Conservation (phyloP, 768 basidiomycete genomes). For the Cystobasidium ongulense region DNA sequence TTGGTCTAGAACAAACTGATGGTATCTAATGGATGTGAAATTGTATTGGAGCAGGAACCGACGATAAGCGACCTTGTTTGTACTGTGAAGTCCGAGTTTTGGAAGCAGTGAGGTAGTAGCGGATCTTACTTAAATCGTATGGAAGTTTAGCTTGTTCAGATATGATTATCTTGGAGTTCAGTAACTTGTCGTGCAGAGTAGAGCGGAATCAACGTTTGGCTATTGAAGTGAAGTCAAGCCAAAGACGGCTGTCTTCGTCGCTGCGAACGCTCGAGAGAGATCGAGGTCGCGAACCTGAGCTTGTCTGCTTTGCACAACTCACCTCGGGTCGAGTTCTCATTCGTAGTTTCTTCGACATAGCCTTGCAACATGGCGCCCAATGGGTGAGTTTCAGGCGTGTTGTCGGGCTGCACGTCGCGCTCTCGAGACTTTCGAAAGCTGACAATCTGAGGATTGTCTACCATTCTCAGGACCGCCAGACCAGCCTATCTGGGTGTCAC, state of each 20-base stretch:
- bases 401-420: background rate
- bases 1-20: too few relatives aligned
- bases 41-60: too few relatives aligned
- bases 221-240: background rate
- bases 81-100: too few relatives aligned
- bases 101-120: too few relatives aligned
- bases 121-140: too few relatives aligned
- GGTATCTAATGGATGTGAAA: too few relatives aligned
- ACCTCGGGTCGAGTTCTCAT: background rate
- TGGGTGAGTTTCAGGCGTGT: background rate
- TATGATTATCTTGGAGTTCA: too few relatives aligned
- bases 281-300: background rate
- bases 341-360: background rate
- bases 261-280: background rate
- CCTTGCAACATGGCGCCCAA: background rate
- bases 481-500: slow-evolving; percentile 39
- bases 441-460: background rate
- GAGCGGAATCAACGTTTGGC: too few relatives aligned
- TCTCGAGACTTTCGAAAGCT: background rate
- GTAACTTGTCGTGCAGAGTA: too few relatives aligned
- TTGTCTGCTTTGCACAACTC: background rate
- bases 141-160: too few relatives aligned
- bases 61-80: too few relatives aligned
- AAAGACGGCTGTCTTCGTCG: background rate
- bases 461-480: background rate